Conservation (phyloP, 208 protist species). For the Leptomonas seymouri region DNA sequence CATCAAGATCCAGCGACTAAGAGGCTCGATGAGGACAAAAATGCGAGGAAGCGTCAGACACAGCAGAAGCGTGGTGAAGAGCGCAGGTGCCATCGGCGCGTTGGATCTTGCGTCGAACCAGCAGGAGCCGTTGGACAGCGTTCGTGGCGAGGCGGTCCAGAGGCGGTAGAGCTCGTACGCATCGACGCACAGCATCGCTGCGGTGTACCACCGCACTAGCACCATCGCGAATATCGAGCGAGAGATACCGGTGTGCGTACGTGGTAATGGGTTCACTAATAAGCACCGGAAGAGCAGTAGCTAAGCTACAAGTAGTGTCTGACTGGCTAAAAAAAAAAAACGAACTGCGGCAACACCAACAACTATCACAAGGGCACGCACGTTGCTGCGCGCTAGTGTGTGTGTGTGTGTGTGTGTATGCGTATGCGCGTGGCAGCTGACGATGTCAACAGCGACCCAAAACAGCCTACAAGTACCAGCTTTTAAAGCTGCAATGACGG, state of each 20-base stretch:
- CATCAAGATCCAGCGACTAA: slow-evolving; percentile 64
- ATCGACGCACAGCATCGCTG: slow-evolving; percentile 33
- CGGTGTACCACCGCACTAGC: slow-evolving; percentile 63
- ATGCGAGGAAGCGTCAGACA: slow-evolving; percentile 49
- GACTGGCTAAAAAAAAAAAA: too few species aligned
- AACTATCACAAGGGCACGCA: too few species aligned
- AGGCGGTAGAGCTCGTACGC: slow-evolving; percentile 42
- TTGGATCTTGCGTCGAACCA: slow-evolving; percentile 57
- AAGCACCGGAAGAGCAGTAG: too few species aligned
- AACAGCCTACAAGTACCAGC: too few species aligned
- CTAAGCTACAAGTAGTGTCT: too few species aligned
- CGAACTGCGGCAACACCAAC: too few species aligned
- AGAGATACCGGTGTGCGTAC: background rate
- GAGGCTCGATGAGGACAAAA: slow-evolving; percentile 52
- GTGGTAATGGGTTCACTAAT: background rate
- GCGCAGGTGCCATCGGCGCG: slow-evolving; percentile 34
- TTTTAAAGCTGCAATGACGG: too few species aligned
- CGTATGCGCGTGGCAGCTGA: too few species aligned
- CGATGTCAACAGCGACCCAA: too few species aligned
- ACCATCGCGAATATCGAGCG: slow-evolving; percentile 22
- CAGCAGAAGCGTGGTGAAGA: slow-evolving; percentile 48
- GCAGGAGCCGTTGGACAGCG: slow-evolving; percentile 31
- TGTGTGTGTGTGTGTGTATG: too few species aligned
- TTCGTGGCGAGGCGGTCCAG: slow-evolving; percentile 17
- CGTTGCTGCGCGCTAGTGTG: too few species aligned